A percentile compares a stretch with the other conserved stretches of the same genome.
Evolutionary conservation across 805 yeast genomes (phyloP).

Genomic region (Candida saitoana): DNA sequence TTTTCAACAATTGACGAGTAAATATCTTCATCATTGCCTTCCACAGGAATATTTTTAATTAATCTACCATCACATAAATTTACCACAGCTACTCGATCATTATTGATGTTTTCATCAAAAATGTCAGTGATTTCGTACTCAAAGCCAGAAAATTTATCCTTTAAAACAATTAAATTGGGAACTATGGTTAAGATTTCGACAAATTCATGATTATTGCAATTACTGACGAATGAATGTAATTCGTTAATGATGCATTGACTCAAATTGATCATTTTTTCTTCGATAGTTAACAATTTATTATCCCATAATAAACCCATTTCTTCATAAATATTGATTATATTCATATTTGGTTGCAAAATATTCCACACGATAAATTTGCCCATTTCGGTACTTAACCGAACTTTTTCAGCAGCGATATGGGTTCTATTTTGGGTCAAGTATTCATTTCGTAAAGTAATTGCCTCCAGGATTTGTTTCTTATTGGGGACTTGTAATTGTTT

Average conservation of each 20-base stretch:
- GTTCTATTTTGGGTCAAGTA: constrained; percentile 35
- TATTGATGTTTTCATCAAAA: constrained; percentile 7
- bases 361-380: constrained; percentile 30
- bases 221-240: constrained; percentile 14
- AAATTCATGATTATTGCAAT: constrained; percentile 11
- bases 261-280: constrained; percentile 11
- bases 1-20: constrained; percentile 4
- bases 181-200: constrained; percentile 8
- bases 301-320: constrained; percentile 20
- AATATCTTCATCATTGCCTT: background rate
- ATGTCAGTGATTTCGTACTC: background rate
- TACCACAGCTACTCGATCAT: constrained; percentile 12
- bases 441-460: constrained; percentile 30
- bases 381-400: constrained; percentile 33
- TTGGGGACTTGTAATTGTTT: constrained; percentile 37
- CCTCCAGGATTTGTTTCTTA: constrained; percentile 28
- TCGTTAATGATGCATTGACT: constrained; percentile 17
- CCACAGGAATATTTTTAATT: constrained; percentile 6
- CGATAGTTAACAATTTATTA: constrained; percentile 3
- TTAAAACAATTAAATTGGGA: constrained; percentile 12
- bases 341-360: constrained; percentile 17
- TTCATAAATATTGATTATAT: constrained; percentile 20
- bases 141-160: background rate
- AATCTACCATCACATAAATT: constrained; percentile 16
- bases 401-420: constrained; percentile 39